Conservation (phyloP, 2,329 filamentous ascomycete genomes). For the Phialophora expanda region DNA sequence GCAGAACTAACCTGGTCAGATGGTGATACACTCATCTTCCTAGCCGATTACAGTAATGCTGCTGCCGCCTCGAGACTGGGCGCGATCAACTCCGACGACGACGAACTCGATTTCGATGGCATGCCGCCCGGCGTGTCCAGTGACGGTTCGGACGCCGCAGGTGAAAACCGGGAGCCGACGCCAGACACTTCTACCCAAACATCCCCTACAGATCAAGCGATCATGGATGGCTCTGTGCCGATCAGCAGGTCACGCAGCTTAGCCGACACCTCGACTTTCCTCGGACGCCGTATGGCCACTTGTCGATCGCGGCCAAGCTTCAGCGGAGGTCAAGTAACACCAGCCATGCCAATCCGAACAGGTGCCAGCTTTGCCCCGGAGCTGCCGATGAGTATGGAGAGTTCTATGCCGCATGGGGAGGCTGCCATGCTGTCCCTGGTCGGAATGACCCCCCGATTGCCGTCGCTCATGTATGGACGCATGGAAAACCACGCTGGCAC, state of each 20-base stretch:
- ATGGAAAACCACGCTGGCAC: constrained; percentile 11
- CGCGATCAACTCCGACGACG: constrained; percentile 23
- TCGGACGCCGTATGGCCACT: constrained; percentile 1
- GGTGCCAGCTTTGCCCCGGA: constrained; percentile 9
- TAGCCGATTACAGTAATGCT: constrained; percentile 26
- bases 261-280: background rate
- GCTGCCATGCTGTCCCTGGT: constrained; percentile 9
- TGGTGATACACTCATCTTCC: constrained; percentile 34
- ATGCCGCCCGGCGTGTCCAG: constrained; percentile 5
- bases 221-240: constrained; percentile 4
- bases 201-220: constrained; percentile 19
- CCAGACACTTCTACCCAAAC: constrained; percentile 17
- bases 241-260: constrained; percentile 16
- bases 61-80: constrained; percentile 11
- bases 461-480: constrained; percentile 14
- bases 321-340: background rate
- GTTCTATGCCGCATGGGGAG: constrained; percentile 1
- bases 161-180: constrained; percentile 17
- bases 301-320: constrained; percentile 12
- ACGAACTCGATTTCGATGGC: constrained; percentile 1
- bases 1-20: constrained; percentile 26
- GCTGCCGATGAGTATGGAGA: constrained; percentile 19
- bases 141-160: constrained; percentile 17
- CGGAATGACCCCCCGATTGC: constrained; percentile 18
- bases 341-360: constrained; percentile 14